These are phyloP conservation scores for Papiliotrema flavescens DNA, from an alignment of 1,284 basidiomycete species.

Conservation along the genomic window DNA sequence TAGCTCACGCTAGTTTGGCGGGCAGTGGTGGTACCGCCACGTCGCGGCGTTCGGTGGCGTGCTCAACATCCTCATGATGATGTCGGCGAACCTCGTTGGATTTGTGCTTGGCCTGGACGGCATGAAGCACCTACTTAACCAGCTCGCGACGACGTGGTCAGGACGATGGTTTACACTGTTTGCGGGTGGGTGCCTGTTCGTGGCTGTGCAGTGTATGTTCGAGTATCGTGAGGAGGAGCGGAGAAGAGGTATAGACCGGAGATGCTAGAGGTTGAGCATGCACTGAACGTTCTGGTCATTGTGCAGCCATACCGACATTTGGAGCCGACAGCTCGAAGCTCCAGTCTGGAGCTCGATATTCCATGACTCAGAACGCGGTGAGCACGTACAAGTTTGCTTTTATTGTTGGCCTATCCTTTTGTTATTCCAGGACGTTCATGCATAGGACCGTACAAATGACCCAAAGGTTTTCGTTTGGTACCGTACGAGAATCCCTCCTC, in stretches of 20 bases:
- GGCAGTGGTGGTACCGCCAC: conserved; percentile 77
- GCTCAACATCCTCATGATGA: conserved; percentile 84
- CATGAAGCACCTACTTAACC: conserved; percentile 62
- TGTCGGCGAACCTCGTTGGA: conserved; percentile 89
- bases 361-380: no score
- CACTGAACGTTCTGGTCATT: no score
- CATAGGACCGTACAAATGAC: no score
- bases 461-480: no score
- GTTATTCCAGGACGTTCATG: no score
- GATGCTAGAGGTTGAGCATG: conserved; percentile 32
- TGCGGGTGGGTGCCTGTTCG: conserved; percentile 67
- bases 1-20: conserved; percentile 59
- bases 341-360: no score
- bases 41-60: conserved; percentile 79
- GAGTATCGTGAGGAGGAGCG: conserved; percentile 65
- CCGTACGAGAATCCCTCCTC: no score
- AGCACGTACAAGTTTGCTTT: no score
- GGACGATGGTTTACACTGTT: conserved; percentile 66
- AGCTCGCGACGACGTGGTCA: conserved; percentile 63
- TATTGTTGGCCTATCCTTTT: no score
- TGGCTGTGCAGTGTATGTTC: conserved; percentile 89
- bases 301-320: no score
- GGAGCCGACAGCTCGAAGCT: no score
- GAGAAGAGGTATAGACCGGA: conserved; percentile 40
- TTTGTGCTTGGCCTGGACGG: conserved; percentile 91